Evolutionary conservation across 2,329 filamentous ascomycete genomes (phyloP), one percentile per base, ranked within the genome.

Genomic region (Phaeosphaeria sp.): DNA sequence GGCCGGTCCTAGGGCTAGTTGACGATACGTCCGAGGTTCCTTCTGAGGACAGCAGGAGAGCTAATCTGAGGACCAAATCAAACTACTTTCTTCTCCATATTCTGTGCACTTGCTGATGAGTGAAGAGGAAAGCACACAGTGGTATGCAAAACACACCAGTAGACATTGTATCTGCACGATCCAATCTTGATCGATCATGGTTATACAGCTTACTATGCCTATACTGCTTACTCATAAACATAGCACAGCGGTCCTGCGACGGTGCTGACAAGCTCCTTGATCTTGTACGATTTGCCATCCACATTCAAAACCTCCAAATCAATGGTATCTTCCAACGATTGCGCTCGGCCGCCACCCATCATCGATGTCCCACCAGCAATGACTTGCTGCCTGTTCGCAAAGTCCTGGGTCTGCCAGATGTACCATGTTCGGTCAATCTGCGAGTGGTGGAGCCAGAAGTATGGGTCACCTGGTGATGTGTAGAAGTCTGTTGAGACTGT

Each of bases 381-480:
- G 44, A 73, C 74, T 54, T 76, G 67, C 55, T 77, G 74, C 6
- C 82, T 72, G 20, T 74, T 72, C 44, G 67, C 60, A 50, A 73
- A 73, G 58, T 82, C 75, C 43, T 80, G 72, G 44, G 76, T 79
- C 67, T 84, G 82, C 82, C 82, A 84, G 49, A 81, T 81, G 74
- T 77, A 81, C 77, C 78, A 84, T 0, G 76, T 67, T 6, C 80
- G 76, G 61, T 84, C 82, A 36, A 84, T 78, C 72, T 79, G 77
- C n/a, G 74, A 72, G 58, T 84, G 82, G 59, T 84, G 82, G 20
- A 81, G 71, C 63, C 72, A 84, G 69, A 84, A 84, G 46, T 74
- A 62, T 7, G 80, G 80, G 39, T 84, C 81, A 11, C 74, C 76
- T 5, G 82, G 81, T 4, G 77, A 80, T 5, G 77, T 76, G 62